Evolutionary conservation across 208 protist species (phyloP), one percentile per base, ranked within the genome.

Genomic region (Crithidia thermophila): DNA sequence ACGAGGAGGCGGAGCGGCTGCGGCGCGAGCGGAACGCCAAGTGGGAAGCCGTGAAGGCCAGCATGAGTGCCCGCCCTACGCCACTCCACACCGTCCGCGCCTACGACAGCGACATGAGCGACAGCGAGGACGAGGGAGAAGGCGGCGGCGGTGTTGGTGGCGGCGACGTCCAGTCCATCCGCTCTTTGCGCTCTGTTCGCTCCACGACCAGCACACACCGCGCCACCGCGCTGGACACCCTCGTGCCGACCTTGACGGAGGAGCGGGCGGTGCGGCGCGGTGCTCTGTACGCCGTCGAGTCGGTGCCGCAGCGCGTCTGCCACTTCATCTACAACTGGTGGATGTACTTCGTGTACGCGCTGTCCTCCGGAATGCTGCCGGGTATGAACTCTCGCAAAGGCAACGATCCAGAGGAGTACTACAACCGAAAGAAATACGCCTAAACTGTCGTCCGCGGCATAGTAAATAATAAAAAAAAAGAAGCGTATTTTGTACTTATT

Each of bases 291-390:
- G 49, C 34, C 4, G 57, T 55, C 2, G 59, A 74, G 53, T 49
- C 81, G 2, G 39, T 69, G 13, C 50, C 53, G 20, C 51, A 75
- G 55, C 51, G 61, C 23, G 18, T 81, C 14, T 76, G 57, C 57
- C 82, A 84, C 43, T 77, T 63, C 4, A 13, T 79, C 4, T 88
- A 83, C 66, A 84, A 88, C 51, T 83, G 70, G 73, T 53, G 58
- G 21, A 74, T 81, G 59, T 88, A 62, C 52, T 31, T 79, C 23
- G 37, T 77, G 20, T 69, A 79, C 59, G 52, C 78, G 18, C 4
- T 81, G 6, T 78, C 82, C 20, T 39, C 57, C 21, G 56, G 56
- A 25, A 33, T 70, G 42, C 39, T 62, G 25, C 57, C 57, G 10
- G 51, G 62, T 4, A 40, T 70, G 31, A 30, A 73, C 27, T 30